phyloP scores from a whole-genome alignment of 192 early-diverging fungal species.

The Coemansia erecta region DNA sequence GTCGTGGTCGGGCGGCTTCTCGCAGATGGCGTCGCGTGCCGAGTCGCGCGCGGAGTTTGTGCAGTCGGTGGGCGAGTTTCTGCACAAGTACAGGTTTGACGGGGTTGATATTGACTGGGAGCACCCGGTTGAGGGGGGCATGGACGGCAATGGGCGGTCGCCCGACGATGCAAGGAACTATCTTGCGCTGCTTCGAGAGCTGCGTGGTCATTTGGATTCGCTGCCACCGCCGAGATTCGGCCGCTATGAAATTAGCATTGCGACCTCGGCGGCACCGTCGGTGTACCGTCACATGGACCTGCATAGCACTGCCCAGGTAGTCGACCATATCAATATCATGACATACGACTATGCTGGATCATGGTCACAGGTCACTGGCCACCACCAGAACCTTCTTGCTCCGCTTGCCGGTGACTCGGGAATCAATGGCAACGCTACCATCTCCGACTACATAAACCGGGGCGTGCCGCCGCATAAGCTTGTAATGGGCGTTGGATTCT shows the following conservation, averaged over 20 bases:
- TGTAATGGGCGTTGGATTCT: slow-evolving; percentile 87
- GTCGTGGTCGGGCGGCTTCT: slow-evolving; percentile 72
- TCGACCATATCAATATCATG: slow-evolving; percentile 90
- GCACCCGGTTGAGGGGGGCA: slow-evolving; percentile 66
- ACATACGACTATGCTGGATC: slow-evolving; percentile 76
- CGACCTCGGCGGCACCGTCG: slow-evolving; percentile 62
- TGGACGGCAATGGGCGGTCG: slow-evolving; percentile 59
- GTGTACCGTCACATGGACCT: slow-evolving; percentile 65
- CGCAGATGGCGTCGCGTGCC: slow-evolving; percentile 56
- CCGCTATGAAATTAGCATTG: slow-evolving; percentile 65
- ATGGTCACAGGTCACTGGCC: slow-evolving; percentile 68
- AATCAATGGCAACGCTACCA: slow-evolving; percentile 62
- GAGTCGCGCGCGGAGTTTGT: slow-evolving; percentile 61
- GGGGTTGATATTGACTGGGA: slow-evolving; percentile 77
- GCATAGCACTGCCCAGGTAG: slow-evolving; percentile 59
- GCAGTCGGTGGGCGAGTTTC: slow-evolving; percentile 45
- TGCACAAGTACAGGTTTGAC: slow-evolving; percentile 51
- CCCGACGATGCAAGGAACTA: slow-evolving; percentile 80
- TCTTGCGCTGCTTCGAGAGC: slow-evolving; percentile 66
- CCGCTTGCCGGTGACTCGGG: slow-evolving; percentile 60
- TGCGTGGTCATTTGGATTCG: slow-evolving; percentile 67
- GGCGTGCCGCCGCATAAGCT: slow-evolving; percentile 84
- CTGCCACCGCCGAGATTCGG: slow-evolving; percentile 34
- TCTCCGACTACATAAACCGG: slow-evolving; percentile 64
- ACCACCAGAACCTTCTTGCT: slow-evolving; percentile 83